These are phyloP conservation scores for Mycocentrospora acerina DNA, from an alignment of 2,329 filamentous ascomycete genomes.

Conservation along the genomic window DNA sequence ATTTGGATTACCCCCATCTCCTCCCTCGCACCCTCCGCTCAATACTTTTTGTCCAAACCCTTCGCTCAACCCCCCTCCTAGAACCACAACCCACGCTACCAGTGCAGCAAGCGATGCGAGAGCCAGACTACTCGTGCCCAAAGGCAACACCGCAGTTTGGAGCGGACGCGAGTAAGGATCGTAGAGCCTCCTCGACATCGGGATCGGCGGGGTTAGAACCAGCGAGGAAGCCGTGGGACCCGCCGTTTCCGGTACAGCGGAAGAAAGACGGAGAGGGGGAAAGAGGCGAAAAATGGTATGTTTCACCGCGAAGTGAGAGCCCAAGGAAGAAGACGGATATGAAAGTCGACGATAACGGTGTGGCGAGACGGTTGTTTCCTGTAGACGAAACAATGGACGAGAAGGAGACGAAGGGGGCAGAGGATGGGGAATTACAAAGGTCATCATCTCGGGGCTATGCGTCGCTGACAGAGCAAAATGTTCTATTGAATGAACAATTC, in stretches of 20 bases:
- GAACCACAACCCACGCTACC: slow-evolving; percentile 17
- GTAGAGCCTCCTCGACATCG: slow-evolving; percentile 4
- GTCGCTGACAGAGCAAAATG: no score
- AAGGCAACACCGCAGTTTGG: slow-evolving; percentile 1
- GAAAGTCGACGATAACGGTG: slow-evolving; percentile 3
- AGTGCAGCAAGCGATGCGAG: slow-evolving; percentile 5
- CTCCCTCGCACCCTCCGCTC: no score
- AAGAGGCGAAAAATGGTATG: no score
- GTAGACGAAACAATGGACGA: neutral
- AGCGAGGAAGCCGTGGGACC: slow-evolving; percentile 28
- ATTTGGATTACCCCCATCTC: no score
- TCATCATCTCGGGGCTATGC: no score
- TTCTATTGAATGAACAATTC: no score
- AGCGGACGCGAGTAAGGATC: slow-evolving; percentile 11
- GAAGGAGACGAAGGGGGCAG: neutral
- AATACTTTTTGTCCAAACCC: slow-evolving; percentile 3
- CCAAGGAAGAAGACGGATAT: slow-evolving; percentile 1
- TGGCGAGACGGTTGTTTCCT: slow-evolving; percentile 5
- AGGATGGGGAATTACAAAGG: no score
- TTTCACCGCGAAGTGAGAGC: no score
- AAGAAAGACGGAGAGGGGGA: neutral
- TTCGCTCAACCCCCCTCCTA: slow-evolving; percentile 9
- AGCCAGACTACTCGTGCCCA: slow-evolving; percentile 8
- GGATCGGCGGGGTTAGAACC: slow-evolving; percentile 1
- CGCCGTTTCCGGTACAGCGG: slow-evolving; percentile 22